Percentiles rank a stretch among this genome's conserved stretches.
Conservation (phyloP, 2,329 filamentous ascomycete species). For the Penicillium sp. region DNA sequence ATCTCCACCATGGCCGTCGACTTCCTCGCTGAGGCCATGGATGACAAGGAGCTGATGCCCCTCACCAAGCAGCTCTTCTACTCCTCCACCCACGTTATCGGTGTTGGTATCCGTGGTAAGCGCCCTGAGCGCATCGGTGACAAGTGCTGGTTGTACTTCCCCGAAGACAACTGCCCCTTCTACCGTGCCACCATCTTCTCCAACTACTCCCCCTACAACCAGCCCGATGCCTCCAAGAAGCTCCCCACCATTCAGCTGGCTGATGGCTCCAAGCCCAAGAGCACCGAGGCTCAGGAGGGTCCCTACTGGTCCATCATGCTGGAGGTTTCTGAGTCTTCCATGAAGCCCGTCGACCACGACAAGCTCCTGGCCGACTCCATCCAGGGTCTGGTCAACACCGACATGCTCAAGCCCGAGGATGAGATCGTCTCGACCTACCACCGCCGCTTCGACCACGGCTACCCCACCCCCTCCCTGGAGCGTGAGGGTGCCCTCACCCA, state of each 20-base stretch:
- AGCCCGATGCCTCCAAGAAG: conserved; percentile 75
- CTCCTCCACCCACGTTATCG: conserved; percentile 94
- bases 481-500: conserved; percentile 90
- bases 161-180: conserved; percentile 97
- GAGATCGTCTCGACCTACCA: conserved; percentile 98
- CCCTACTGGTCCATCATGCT: conserved; percentile 99
- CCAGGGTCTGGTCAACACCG: conserved; percentile 93
- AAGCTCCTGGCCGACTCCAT: conserved; percentile 87
- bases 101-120: conserved; percentile 85
- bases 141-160: conserved; percentile 99
- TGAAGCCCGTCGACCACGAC: conserved; percentile 87
- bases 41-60: conserved; percentile 72
- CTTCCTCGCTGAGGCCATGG: conserved; percentile 78
- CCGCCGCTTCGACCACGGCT: conserved; percentile 95
- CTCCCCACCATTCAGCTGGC: conserved; percentile 78
- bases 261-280: conserved; percentile 73
- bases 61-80: conserved; percentile 92
- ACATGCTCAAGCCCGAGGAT: conserved; percentile 85
- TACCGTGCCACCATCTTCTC: conserved; percentile 99
- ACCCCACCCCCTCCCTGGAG: conserved; percentile 91
- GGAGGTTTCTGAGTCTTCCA: conserved; percentile 88
- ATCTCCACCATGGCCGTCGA: conserved; percentile 96
- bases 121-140: conserved; percentile 95
- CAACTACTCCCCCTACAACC: conserved; percentile 99
- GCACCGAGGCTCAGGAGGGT: conserved; percentile 69